Percentiles rank a stretch among this genome's conserved stretches.
Conservation (phyloP, 768 basidiomycete genomes). For the Mycena galericulata region DNA sequence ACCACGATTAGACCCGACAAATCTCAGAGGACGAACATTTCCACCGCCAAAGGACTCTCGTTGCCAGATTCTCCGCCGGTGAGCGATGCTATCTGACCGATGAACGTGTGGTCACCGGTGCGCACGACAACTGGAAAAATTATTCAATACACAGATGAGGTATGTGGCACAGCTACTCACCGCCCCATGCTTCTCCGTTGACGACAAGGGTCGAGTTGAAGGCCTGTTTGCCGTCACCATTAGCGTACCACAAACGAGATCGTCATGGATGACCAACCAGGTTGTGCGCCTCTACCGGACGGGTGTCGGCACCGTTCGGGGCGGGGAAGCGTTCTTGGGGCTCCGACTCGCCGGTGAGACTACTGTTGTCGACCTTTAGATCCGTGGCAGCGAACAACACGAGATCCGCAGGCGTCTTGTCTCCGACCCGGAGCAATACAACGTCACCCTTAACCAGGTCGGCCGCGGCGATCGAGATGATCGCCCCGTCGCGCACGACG, state of each 20-base stretch:
- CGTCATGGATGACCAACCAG: constrained; percentile 53
- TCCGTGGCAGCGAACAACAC: constrained; percentile 70
- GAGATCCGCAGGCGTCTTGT: constrained; percentile 79
- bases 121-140: constrained; percentile 65
- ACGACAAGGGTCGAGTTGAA: constrained; percentile 79
- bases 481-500: constrained; percentile 68
- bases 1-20: constrained; percentile 1
- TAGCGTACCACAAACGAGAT: neutral
- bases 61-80: constrained; percentile 75
- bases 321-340: constrained; percentile 69
- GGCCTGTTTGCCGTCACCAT: constrained; percentile 51
- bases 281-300: constrained; percentile 75
- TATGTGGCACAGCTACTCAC: constrained; percentile 50
- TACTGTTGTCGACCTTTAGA: constrained; percentile 78
- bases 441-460: constrained; percentile 76
- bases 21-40: constrained; percentile 60
- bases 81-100: constrained; percentile 76
- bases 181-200: constrained; percentile 79
- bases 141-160: constrained; percentile 6
- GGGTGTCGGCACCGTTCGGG: constrained; percentile 56
- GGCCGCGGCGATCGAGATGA: constrained; percentile 68
- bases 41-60: constrained; percentile 72
- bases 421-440: constrained; percentile 71
- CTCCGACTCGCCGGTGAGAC: constrained; percentile 78
- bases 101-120: constrained; percentile 75